Base-by-base conservation (phyloP, 2,329 filamentous ascomycete species). In the Lojkania enalia region DNA sequence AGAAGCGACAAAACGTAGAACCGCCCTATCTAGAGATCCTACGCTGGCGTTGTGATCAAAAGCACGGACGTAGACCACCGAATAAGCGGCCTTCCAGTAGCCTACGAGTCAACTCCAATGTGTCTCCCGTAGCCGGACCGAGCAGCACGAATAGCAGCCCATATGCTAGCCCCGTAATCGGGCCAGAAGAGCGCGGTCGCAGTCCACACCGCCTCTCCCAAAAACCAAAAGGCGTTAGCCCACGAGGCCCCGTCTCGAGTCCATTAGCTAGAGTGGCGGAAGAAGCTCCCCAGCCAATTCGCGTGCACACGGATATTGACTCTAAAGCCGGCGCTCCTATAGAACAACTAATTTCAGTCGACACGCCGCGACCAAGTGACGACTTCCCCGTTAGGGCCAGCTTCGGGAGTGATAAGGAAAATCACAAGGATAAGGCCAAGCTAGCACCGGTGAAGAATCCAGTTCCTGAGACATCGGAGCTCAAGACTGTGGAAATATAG, bases 21-120 rank as follows among this genome's bases (percentile, higher is more conserved):
- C 94, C 94, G 15, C 80, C 86, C 19, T 99, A 97, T 71, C 85
- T 99, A 64, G 92, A 95, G 66, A 96, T 99, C 63, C 76, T 99
- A 59, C 82, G 94, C 57, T 97, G 94, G 90, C 85, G 94, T 66
- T 85, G 87, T 73, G 94, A 99, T 67, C 92, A 97, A 70, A 97
- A 96, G 74, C 87, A 94, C 68, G 92, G 92, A 36, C 76, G 82
- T 43, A 77, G 76, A 55, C 69, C 67, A 23, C 76, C 76, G 38
- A 79, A 74, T 54, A 75, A 73, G 60, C 76, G 76, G 54, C 71
- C 55, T 15, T 60, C 55, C 52, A 66, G 74, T 52, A 71, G 76
- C 46, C 67, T 81, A 59, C 76, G 77, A 23, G 74, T 81, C 51
- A 83, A 80, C 54, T 75, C 77, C 13, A 75, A 73, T 35, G 66